Evolutionary conservation across 805 yeast genomes (phyloP), one percentile per base, ranked within the genome.

Genomic region (Candida ulmi): DNA sequence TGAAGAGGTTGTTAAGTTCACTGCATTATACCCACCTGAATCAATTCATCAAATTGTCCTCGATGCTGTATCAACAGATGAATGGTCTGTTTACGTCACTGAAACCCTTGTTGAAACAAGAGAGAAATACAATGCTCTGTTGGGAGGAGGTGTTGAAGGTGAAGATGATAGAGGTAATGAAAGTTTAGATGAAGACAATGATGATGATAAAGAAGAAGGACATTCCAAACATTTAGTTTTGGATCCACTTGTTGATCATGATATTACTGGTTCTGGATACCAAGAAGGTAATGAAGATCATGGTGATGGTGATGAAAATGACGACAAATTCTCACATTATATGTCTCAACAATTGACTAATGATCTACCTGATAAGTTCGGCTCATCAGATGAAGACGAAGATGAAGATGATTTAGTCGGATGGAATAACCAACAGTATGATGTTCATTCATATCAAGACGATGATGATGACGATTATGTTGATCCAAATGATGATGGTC

Each of bases 1-100:
- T 37, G 99, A 93, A 59, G 99, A 93, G 59, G 88, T 93, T 34
- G 96, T 88, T 36, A 93, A 93, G 58, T 93, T 93, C 60, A 65
- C 71, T 6, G 58, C 58, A 2, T 30, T 53, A 4, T 53, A 52
- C 18, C 53, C 57, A 19, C 58, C 58, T 34, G 45, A 39, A 11
- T 31, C 54, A 2, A 47, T 55, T 29, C 57, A 74, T 39, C 58
- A 58, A 31, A 51, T 56, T 15, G 57, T 62, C 6, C 43, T 60
- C 16, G 61, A 62, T 35, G 76, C 76, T 12, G 48, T 52, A 18
- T 50, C 59, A 9, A 48, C 58, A 8, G 69, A 68, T 4, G 75
- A 70, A 11, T 90, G 98, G 98, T 78, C 77, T 38, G 71, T 77
- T 35, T 93, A 91, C 59, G 95, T 88, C 8, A 82, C 81, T 43